These are phyloP conservation scores for Geosmithia morbida DNA, from an alignment of 2,329 filamentous ascomycete genomes.

Conservation along the genomic window DNA sequence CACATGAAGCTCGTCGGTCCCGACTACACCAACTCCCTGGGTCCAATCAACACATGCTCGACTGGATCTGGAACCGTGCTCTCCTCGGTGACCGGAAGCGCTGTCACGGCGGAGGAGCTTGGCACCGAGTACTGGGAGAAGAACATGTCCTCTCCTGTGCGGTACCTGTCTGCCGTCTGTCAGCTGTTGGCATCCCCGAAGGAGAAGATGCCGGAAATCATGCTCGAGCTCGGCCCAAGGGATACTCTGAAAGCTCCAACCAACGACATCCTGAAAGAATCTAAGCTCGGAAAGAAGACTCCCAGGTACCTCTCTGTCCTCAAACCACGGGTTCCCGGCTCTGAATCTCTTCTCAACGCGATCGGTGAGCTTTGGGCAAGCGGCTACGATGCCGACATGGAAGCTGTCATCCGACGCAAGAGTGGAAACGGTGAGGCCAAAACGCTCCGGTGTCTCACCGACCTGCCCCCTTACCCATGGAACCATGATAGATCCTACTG, in stretches of 20 bases:
- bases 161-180: conserved; percentile 23
- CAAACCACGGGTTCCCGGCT: conserved; percentile 9
- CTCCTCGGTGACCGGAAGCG: conserved; percentile 22
- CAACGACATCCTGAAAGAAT: conserved; percentile 15
- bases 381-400: conserved; percentile 17
- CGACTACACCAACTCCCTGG: conserved; percentile 17
- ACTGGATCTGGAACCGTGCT: conserved; percentile 15
- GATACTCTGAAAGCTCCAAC: conserved; percentile 20
- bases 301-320: conserved; percentile 13
- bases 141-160: conserved; percentile 29
- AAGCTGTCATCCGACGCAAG: conserved; percentile 11
- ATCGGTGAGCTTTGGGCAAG: conserved; percentile 21
- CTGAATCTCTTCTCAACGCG: conserved; percentile 12
- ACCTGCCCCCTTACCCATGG: conserved; percentile 39
- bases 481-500: conserved; percentile 37
- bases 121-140: conserved; percentile 26
- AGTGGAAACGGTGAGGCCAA: background rate
- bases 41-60: conserved; percentile 6
- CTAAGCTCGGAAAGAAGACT: conserved; percentile 1
- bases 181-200: conserved; percentile 14
- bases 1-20: conserved; percentile 24
- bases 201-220: conserved; percentile 15
- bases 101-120: conserved; percentile 11
- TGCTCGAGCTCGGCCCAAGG: conserved; percentile 27
- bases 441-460: conserved; percentile 19